phyloP scores from a whole-genome alignment of 1,284 basidiomycete species.

The Apiotrichum gracile region DNA sequence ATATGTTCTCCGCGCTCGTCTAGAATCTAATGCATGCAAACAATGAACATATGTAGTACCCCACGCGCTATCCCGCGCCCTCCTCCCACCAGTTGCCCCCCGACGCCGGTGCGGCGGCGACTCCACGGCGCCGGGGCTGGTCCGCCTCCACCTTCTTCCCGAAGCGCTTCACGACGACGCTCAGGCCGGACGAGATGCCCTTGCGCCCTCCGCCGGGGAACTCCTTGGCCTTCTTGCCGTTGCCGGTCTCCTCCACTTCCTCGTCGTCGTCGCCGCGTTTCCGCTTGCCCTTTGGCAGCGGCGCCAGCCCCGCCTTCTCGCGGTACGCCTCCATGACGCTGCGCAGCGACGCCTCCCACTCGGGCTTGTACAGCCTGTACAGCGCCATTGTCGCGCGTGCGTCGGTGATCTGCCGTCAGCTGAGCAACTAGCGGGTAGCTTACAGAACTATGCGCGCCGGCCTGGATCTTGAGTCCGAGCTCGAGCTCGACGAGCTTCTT shows the following conservation, averaged over 20 bases:
- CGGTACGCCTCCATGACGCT: constrained; percentile 38
- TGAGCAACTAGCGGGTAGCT: constrained; percentile 13
- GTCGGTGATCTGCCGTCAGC: constrained; percentile 65
- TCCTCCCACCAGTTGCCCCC: constrained; percentile 17
- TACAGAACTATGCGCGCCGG: constrained; percentile 81
- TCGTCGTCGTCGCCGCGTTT: constrained; percentile 27
- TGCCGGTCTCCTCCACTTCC: constrained; percentile 25
- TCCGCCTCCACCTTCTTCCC: constrained; percentile 29
- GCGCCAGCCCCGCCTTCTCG: constrained; percentile 25
- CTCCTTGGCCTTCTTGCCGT: constrained; percentile 20
- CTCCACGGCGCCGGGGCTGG: constrained; percentile 12
- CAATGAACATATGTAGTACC: background rate
- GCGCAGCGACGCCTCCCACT: constrained; percentile 63
- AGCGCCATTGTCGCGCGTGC: constrained; percentile 94
- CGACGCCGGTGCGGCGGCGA: constrained; percentile 5
- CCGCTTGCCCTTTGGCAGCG: constrained; percentile 13
- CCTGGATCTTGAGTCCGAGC: constrained; percentile 76
- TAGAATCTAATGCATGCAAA: background rate
- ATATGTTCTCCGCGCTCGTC: background rate
- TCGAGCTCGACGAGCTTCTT: constrained; percentile 76
- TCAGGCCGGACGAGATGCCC: constrained; percentile 65
- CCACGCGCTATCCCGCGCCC: constrained; percentile 1
- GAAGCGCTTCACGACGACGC: constrained; percentile 53
- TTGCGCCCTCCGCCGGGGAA: constrained; percentile 58
- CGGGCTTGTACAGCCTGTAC: constrained; percentile 76